phyloP scores from a whole-genome alignment of 2,329 filamentous ascomycete species.

The Colletotrichum acutatum region DNA sequence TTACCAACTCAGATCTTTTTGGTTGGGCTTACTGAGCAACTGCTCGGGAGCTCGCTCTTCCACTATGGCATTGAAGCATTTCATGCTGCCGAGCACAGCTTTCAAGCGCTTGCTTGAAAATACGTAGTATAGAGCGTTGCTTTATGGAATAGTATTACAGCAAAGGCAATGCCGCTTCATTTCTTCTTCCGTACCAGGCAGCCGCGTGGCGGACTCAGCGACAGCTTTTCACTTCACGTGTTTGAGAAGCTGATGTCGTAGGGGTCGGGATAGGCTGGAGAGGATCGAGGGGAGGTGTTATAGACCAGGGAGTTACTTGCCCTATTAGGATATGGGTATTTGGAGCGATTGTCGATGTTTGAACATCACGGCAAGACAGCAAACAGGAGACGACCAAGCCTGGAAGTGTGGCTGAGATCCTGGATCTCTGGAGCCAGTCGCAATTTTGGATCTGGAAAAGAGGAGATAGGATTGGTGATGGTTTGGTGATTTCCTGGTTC shows the following conservation, averaged over 20 bases:
- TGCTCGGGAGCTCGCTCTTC: background rate
- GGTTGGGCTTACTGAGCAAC: background rate
- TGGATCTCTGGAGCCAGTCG: constrained; percentile 2
- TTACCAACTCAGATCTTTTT: background rate
- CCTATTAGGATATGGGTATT: background rate
- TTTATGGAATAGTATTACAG: background rate
- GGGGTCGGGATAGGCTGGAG: background rate
- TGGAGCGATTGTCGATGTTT: background rate
- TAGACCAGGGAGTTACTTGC: background rate
- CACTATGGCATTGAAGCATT: no score
- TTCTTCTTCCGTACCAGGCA: background rate
- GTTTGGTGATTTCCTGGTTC: background rate
- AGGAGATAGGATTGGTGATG: background rate
- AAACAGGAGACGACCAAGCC: background rate
- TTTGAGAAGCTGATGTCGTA: background rate
- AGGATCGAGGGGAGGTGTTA: background rate
- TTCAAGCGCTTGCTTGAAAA: no score
- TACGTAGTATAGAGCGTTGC: no score
- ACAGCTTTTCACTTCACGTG: background rate
- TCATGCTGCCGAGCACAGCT: background rate
- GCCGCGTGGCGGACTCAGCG: background rate
- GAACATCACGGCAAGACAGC: background rate
- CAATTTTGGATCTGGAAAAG: background rate
- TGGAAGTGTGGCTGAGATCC: background rate
- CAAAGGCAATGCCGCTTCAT: background rate